Evolutionary conservation across 352 stramenopile species (phyloP).

Genomic region (Pythium scleroteichum): DNA sequence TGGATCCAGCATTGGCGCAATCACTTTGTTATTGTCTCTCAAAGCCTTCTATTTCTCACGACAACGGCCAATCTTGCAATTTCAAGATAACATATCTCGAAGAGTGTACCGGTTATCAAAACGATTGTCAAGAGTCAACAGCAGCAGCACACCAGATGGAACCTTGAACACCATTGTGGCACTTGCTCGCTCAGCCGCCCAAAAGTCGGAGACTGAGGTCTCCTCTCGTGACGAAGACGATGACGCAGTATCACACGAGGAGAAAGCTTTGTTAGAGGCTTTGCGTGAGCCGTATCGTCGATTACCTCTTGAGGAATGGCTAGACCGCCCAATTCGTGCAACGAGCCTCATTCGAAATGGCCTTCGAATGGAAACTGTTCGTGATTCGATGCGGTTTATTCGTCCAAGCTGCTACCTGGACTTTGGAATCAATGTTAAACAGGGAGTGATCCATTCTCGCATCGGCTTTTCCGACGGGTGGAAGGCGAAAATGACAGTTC

Average conservation of each 20-base stretch:
- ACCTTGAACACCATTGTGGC: neutral
- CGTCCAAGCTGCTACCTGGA: conserved; percentile 46
- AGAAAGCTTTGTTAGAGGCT: neutral
- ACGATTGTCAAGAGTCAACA: conserved; percentile 2
- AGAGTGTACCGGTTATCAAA: neutral
- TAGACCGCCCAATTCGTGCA: conserved; percentile 47
- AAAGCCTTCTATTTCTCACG: conserved; percentile 21
- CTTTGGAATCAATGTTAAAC: conserved; percentile 42
- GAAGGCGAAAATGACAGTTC: conserved; percentile 23
- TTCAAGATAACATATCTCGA: neutral
- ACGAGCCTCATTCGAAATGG: conserved; percentile 45
- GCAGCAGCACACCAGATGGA: neutral
- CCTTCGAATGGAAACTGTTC: conserved; percentile 38
- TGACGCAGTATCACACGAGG: neutral
- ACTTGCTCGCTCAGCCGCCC: too few species aligned
- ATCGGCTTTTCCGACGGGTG: conserved; percentile 19
- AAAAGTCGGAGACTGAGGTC: neutral
- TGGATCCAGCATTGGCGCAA: neutral
- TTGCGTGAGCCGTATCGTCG: conserved; percentile 18
- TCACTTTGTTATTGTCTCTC: neutral
- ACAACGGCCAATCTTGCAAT: neutral
- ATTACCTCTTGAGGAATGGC: conserved; percentile 23
- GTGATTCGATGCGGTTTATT: conserved; percentile 33
- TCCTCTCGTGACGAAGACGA: conserved; percentile 6
- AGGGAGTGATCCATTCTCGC: conserved; percentile 25